Percentiles rank a stretch among this genome's conserved stretches.
Conservation (phyloP, 257 asterid species). For the Phtheirospermum japonicum region DNA sequence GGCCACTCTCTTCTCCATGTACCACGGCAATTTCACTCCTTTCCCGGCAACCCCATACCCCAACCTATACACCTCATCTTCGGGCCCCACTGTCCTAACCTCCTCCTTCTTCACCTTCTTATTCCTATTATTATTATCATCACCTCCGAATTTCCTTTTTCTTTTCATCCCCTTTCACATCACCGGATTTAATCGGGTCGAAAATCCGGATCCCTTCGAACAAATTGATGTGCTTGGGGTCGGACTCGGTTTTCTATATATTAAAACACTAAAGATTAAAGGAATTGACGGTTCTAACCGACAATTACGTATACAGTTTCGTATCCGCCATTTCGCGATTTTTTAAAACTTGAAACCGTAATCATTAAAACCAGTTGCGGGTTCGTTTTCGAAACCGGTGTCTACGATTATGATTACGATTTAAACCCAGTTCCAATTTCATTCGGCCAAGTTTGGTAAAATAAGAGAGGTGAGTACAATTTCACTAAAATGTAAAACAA, state of each 20-base stretch:
- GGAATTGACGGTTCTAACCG: too few relatives aligned
- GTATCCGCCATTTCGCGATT: too few relatives aligned
- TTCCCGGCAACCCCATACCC: constrained; percentile 94
- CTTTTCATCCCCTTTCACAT: constrained; percentile 38
- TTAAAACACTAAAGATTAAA: too few relatives aligned
- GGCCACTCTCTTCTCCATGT: constrained; percentile 55
- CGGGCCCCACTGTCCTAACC: constrained; percentile 75
- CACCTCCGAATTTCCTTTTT: constrained; percentile 35
- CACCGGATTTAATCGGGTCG: constrained; percentile 55
- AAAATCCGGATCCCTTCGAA: constrained; percentile 83
- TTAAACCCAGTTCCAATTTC: too few relatives aligned
- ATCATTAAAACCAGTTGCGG: too few relatives aligned
- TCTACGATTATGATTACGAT: too few relatives aligned
- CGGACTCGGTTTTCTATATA: constrained; percentile 37
- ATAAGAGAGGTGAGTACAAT: too few relatives aligned
- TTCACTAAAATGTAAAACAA: too few relatives aligned
- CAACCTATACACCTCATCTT: constrained; percentile 77
- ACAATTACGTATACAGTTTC: too few relatives aligned
- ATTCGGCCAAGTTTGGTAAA: too few relatives aligned
- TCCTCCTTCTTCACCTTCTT: constrained; percentile 73
- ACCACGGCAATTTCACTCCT: constrained; percentile 96
- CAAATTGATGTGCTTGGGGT: constrained; percentile 72
- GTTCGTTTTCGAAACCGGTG: too few relatives aligned
- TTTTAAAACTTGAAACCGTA: too few relatives aligned
- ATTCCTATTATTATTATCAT: constrained; percentile 30